Evolutionary conservation across 306 rosid species (phyloP).

Genomic region (Pterocarpus macrocarpus): DNA sequence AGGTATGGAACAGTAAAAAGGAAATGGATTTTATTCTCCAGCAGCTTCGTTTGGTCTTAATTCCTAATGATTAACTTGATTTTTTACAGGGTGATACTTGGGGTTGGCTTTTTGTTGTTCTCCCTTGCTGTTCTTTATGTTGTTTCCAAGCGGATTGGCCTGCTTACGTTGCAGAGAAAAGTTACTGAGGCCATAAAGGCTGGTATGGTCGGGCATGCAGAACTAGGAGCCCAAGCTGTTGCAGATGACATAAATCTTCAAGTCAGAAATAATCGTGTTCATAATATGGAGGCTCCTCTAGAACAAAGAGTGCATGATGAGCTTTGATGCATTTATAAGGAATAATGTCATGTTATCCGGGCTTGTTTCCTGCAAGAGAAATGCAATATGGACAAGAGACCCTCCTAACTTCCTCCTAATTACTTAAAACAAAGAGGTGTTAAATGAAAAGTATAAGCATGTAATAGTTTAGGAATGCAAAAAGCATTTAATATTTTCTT

Average conservation of each 20-base stretch:
- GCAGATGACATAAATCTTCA: slow-evolving; percentile 59
- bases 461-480: background rate
- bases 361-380: slow-evolving; percentile 5
- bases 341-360: background rate
- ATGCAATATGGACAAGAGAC: background rate
- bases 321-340: slow-evolving; percentile 53
- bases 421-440: slow-evolving; percentile 19
- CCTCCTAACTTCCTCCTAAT: background rate
- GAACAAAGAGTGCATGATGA: slow-evolving; percentile 73
- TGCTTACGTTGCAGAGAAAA: slow-evolving; percentile 72
- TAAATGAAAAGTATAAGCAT: too few relatives aligned
- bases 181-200: slow-evolving; percentile 87
- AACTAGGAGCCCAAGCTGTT: slow-evolving; percentile 59
- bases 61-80: slow-evolving; percentile 32
- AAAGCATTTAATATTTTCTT: background rate
- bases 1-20: slow-evolving; percentile 58
- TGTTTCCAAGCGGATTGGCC: slow-evolving; percentile 82
- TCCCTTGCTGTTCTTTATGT: slow-evolving; percentile 84
- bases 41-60: slow-evolving; percentile 6
- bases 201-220: slow-evolving; percentile 69
- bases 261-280: slow-evolving; percentile 54
- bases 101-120: slow-evolving; percentile 75
- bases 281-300: slow-evolving; percentile 54
- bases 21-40: background rate
- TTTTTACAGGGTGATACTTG: slow-evolving; percentile 74